Base-by-base conservation (phyloP, 164 flowering plant genomes). In the Berberis thunbergii region DNA sequence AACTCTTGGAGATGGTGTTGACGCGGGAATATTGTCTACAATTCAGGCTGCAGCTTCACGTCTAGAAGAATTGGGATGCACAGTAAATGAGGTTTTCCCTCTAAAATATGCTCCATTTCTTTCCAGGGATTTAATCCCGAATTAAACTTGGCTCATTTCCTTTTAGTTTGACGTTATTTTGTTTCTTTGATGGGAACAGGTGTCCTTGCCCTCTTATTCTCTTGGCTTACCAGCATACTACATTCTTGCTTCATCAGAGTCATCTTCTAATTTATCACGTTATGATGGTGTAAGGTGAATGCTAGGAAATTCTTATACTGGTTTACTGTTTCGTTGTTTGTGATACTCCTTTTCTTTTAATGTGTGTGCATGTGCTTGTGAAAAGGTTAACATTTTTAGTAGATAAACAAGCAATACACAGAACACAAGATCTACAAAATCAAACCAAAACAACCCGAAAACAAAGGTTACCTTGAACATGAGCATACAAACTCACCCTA, bases 221-320 rank as follows among this genome's bases (percentile, higher is more conserved):
- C 93, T 94, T 67, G 98, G 98, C 57, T 83, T 90, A 62, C 98
- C 98, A 60, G 97, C 98, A 39, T 94, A 94, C 72, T 94, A 94
- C 64, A 69, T 94, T 59, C 82, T 94, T 66, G 98, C 98, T 56
- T 86, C 92, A 8, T 86, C 91, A 54, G 98, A 94, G 66, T 86
- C 98, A 57, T 90, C 98, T 65, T 94, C 97, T 48, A 94, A 94
- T 73, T 76, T 94, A 72, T 83, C 98, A 52, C 91, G 98, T 59
- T 94, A 94, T 78, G 98, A 94, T 82, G 97, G 97, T 67, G 75
- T 94, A 68, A 94, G 98, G 98, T 93, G 68, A 72, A 66, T 69
- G 45, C 64, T 61, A 1, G 61, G 39, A 41, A 4, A 50, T 55
- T 64, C 49, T 62, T 26, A 26, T 26, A 26, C 26, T 26, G 26